Percentiles rank a stretch among this genome's conserved stretches.
These are phyloP conservation scores for Avicennia marina DNA, from an alignment of 257 asterid species.

Conservation along the genomic window DNA sequence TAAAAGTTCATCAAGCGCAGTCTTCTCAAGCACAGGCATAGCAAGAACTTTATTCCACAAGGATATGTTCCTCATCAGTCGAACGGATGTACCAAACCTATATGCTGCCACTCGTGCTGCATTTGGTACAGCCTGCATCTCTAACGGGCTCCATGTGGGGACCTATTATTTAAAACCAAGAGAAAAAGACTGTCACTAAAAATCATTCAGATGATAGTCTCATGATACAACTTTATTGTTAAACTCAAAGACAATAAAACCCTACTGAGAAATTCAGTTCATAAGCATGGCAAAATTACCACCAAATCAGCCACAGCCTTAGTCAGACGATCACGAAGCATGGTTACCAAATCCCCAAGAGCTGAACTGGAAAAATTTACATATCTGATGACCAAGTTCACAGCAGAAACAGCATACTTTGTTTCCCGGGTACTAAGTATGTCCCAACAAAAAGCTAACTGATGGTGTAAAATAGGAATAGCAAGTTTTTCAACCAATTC, in stretches of 20 bases:
- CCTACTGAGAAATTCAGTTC: neutral
- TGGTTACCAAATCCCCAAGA: constrained; percentile 55
- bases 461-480: constrained; percentile 77
- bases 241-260: constrained; percentile 1
- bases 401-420: constrained; percentile 65
- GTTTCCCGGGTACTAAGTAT: constrained; percentile 82
- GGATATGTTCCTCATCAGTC: constrained; percentile 82
- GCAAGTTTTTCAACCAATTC: constrained; percentile 82
- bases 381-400: constrained; percentile 57
- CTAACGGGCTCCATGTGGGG: constrained; percentile 78
- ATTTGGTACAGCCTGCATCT: constrained; percentile 73
- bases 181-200: constrained; percentile 16
- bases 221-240: neutral
- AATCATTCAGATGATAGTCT: neutral
- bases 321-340: constrained; percentile 77
- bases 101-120: constrained; percentile 88
- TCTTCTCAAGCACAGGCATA: constrained; percentile 67
- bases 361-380: constrained; percentile 62
- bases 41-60: constrained; percentile 78
- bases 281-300: constrained; percentile 36
- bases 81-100: constrained; percentile 78
- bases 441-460: constrained; percentile 80
- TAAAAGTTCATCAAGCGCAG: constrained; percentile 75
- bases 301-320: constrained; percentile 68
- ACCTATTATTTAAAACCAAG: constrained; percentile 37